Evolutionary conservation across 2,329 filamentous ascomycete species (phyloP), one percentile per base, ranked within the genome.

Genomic region (Thielaviopsis punctulata): DNA sequence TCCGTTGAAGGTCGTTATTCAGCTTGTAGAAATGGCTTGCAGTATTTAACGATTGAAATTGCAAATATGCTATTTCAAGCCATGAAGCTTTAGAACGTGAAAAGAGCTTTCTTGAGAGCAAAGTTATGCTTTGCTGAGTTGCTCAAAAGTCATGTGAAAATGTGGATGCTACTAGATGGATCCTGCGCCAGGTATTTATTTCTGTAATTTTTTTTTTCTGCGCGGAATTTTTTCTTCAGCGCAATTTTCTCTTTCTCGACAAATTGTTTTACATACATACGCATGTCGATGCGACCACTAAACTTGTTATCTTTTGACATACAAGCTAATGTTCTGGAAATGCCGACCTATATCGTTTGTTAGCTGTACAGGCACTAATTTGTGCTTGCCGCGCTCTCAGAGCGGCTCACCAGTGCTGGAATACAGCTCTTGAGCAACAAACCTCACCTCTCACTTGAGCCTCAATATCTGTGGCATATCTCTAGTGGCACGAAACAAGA

Each of bases 91-190:
- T n/a, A n/a, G n/a, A n/a, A n/a, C n/a, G n/a, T n/a, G n/a, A n/a
- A n/a, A n/a, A n/a, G n/a, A n/a, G n/a, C 15, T 45, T 9, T 23
- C 21, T 6, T 10, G 21, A 2, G 22, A n/a, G 22, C 24, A 9
- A 49, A n/a, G 43, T 50, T 47, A 27, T 52, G 43, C 33, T 45
- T 54, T 51, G 55, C 56, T 45, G 57, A 57, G 60, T 58, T 57
- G 54, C 56, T 56, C 36, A 36, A 51, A 52, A 48, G 51, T 56
- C 49, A 43, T 51, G 49, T 50, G 45, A 52, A 47, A 56, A 56
- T 58, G 48, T 49, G 48, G 48, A 36, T 21, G 27, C 45, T 41
- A n/a, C 19, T 18, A 41, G 36, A 41, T 41, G 22, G 45, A 30
- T 22, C 25, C 48, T 43, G 33, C 30, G 10, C 41, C 21, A 21